Percentiles rank a stretch among this genome's conserved stretches.
phyloP scores from a whole-genome alignment of 441 rosid genomes.

The Adansonia gregorii region DNA sequence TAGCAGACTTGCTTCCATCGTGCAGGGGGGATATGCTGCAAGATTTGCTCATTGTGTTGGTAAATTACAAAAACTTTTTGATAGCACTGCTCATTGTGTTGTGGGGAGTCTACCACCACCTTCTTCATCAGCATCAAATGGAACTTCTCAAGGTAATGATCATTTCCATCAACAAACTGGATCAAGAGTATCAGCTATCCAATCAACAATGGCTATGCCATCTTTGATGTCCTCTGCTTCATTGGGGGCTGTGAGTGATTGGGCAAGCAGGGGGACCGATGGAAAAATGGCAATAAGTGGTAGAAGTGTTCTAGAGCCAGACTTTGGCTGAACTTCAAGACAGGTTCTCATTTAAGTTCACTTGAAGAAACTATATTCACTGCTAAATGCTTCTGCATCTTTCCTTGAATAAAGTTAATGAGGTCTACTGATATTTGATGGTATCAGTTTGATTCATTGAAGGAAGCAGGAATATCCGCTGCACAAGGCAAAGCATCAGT shows the following conservation, averaged over 20 bases:
- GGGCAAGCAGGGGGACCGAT: constrained; percentile 64
- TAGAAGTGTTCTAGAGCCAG: constrained; percentile 96
- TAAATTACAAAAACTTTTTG: constrained; percentile 78
- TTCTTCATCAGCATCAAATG: constrained; percentile 54
- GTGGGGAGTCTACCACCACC: constrained; percentile 94
- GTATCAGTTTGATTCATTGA: constrained; percentile 61
- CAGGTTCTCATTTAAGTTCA: constrained; percentile 55
- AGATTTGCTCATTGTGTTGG: constrained; percentile 88
- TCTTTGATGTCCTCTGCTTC: constrained; percentile 82
- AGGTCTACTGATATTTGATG: constrained; percentile 27
- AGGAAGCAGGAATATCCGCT: constrained; percentile 49
- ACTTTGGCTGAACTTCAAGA: constrained; percentile 86
- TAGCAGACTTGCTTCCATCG: constrained; percentile 29
- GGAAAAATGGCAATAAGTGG: constrained; percentile 65
- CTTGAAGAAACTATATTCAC: not conserved
- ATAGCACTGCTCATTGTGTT: constrained; percentile 87
- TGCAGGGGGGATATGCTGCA: constrained; percentile 80
- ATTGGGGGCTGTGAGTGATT: constrained; percentile 73
- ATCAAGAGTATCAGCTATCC: constrained; percentile 74
- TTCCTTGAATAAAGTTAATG: constrained; percentile 20
- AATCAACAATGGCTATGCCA: constrained; percentile 86
- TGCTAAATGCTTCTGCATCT: constrained; percentile 21
- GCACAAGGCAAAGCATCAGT: constrained; percentile 60
- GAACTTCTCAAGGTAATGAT: constrained; percentile 51
- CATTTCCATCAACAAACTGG: constrained; percentile 52